Evolutionary conservation across 192 early-diverging fungal genomes (phyloP), one percentile per base, ranked within the genome.

Genomic region (Paraglomus brasilianum): DNA sequence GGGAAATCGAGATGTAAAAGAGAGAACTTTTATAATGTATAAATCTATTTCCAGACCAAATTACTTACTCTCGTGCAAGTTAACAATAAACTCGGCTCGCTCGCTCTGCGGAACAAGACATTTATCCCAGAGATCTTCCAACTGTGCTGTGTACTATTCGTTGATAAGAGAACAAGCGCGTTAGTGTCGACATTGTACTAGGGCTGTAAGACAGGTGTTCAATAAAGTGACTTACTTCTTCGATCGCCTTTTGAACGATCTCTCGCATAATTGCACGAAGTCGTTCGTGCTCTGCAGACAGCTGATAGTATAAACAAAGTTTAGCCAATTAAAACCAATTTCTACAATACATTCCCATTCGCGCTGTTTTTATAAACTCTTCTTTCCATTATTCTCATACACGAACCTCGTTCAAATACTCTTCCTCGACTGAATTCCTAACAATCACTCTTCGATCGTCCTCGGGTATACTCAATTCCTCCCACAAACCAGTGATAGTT

Each of bases 121-220:
- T 68, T 68, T 68, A 44, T 68, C 51, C 66, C 66, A 68, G 10
- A 68, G 52, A 56, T 68, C 66, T 56, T 41, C 66, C 66, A 68
- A 55, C 56, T 68, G 66, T 15, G 44, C 8, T 7, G 66, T 68
- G 45, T 68, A 68, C 57, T 60, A 60, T 11, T 38, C 15, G 10
- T 60, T 14, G 30, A 30, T 30, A 30, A 30, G 30, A 30, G 30
- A 30, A 3, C 30, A 30, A 30, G 3, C 3, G 30, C 30, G 30
- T 30, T 30, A 30, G 30, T 30, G 30, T 30, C 30, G 30, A 30
- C 30, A 30, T 30, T 30, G 30, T 30, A 30, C 30, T 30, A 30
- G 30, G 30, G 1, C 30, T 30, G 30, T 30, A 30, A 30, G 30
- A 30, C 30, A 30, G 30, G 3, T 30, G 30, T 3, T 30, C 30